Conservation (phyloP, 2,329 filamentous ascomycete genomes). For the Stachybotrys chlorohalonatus region DNA sequence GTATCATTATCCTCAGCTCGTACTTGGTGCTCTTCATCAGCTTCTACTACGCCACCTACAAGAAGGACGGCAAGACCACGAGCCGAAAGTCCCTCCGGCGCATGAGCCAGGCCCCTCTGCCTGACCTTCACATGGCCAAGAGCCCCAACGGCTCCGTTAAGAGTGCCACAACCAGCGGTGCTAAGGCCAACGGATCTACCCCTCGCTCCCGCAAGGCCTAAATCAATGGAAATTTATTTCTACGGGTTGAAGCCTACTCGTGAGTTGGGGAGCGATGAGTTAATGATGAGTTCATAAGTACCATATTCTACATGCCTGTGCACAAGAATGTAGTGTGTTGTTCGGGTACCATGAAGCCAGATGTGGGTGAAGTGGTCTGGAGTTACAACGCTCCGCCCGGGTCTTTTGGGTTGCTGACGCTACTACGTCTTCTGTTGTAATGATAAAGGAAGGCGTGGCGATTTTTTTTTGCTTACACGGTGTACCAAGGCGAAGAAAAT, state of each 20-base stretch:
- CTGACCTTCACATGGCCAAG: slow-evolving; percentile 57
- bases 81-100: slow-evolving; percentile 68
- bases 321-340: too few species aligned
- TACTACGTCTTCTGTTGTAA: slow-evolving; percentile 6
- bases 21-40: slow-evolving; percentile 98
- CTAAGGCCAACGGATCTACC: slow-evolving; percentile 50
- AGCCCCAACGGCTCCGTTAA: slow-evolving; percentile 36
- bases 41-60: slow-evolving; percentile 97
- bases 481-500: slow-evolving; percentile 3
- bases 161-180: slow-evolving; percentile 35
- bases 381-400: too few species aligned
- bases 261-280: not conserved
- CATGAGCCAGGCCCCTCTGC: slow-evolving; percentile 59
- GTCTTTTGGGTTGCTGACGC: not conserved
- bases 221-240: not conserved
- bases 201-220: slow-evolving; percentile 63
- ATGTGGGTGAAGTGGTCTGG: too few species aligned
- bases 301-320: too few species aligned
- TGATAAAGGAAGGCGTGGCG: slow-evolving; percentile 19
- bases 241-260: not conserved
- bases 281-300: too few species aligned
- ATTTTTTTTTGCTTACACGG: slow-evolving; percentile 14
- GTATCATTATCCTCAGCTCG: slow-evolving; percentile 84
- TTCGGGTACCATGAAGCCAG: too few species aligned
- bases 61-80: slow-evolving; percentile 69